Conservation (phyloP, 352 stramenopile genomes). For the Globisporangium megalacanthum region DNA sequence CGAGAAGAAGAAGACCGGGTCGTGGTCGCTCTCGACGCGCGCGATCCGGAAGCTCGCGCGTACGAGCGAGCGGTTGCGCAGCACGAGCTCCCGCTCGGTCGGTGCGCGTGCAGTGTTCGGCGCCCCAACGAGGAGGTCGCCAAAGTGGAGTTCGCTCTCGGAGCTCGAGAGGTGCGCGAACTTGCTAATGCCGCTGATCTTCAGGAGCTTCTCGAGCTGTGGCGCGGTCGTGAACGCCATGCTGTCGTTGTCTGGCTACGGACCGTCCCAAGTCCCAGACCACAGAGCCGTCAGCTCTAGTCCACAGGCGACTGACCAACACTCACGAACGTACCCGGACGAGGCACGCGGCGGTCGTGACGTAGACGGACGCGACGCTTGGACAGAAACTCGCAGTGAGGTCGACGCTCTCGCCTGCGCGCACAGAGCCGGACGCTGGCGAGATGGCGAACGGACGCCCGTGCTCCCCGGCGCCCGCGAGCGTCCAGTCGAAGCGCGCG, state of each 20-base stretch:
- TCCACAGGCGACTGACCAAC: background rate
- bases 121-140: constrained; percentile 71
- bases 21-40: constrained; percentile 79
- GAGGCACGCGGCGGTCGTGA: constrained; percentile 64
- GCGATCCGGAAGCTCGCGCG: constrained; percentile 71
- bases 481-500: constrained; percentile 77
- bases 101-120: constrained; percentile 29
- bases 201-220: constrained; percentile 54
- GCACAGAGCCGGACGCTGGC: constrained; percentile 59
- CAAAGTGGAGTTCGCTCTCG: constrained; percentile 79
- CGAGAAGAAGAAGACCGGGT: constrained; percentile 81
- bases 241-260: constrained; percentile 20
- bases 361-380: constrained; percentile 74
- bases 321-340: constrained; percentile 39
- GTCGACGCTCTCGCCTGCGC: constrained; percentile 52
- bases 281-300: too few relatives aligned
- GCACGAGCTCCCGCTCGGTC: constrained; percentile 75
- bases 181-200: constrained; percentile 87
- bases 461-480: constrained; percentile 55
- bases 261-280: too few relatives aligned
- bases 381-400: constrained; percentile 76
- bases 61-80: constrained; percentile 90
- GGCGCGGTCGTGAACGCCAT: constrained; percentile 18
- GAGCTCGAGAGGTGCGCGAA: constrained; percentile 85
- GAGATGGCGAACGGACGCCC: constrained; percentile 73